These are phyloP conservation scores for Plantago elongata DNA, from an alignment of 257 asterid genomes.

Conservation along the genomic window DNA sequence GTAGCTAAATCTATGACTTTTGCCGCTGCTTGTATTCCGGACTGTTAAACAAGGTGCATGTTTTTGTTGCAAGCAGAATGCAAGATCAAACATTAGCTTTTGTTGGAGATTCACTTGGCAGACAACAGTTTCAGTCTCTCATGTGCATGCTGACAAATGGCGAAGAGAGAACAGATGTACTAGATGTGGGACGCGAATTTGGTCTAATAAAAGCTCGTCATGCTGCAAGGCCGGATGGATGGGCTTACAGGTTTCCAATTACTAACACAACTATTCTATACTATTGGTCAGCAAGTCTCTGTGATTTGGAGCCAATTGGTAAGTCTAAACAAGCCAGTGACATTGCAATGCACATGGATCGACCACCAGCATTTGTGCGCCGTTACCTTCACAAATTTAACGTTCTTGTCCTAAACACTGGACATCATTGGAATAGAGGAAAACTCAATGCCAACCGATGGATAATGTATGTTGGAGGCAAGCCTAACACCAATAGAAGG, in stretches of 20 bases:
- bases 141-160: conserved; percentile 96
- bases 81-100: conserved; percentile 75
- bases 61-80: conserved; percentile 53
- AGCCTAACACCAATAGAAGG: conserved; percentile 55
- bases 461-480: conserved; percentile 77
- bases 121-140: conserved; percentile 91
- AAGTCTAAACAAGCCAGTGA: conserved; percentile 36
- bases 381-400: conserved; percentile 53
- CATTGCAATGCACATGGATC: conserved; percentile 91
- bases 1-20: conserved; percentile 3
- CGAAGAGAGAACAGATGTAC: conserved; percentile 69
- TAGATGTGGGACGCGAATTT: conserved; percentile 63
- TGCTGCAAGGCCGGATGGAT: conserved; percentile 84
- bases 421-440: conserved; percentile 96
- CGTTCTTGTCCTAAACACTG: conserved; percentile 78
- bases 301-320: conserved; percentile 65
- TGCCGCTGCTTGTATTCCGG: conserved; percentile 8
- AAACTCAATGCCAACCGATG: conserved; percentile 75
- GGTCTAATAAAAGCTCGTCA: conserved; percentile 86
- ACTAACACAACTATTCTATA: conserved; percentile 83
- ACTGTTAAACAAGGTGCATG: conserved; percentile 6
- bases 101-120: conserved; percentile 87
- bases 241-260: conserved; percentile 79
- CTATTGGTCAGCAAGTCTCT: conserved; percentile 95
- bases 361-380: conserved; percentile 69